A percentile compares a stretch with the other conserved stretches of the same genome.
Evolutionary conservation across 768 basidiomycete species (phyloP).

Genomic region (Fomitopsis serialis): DNA sequence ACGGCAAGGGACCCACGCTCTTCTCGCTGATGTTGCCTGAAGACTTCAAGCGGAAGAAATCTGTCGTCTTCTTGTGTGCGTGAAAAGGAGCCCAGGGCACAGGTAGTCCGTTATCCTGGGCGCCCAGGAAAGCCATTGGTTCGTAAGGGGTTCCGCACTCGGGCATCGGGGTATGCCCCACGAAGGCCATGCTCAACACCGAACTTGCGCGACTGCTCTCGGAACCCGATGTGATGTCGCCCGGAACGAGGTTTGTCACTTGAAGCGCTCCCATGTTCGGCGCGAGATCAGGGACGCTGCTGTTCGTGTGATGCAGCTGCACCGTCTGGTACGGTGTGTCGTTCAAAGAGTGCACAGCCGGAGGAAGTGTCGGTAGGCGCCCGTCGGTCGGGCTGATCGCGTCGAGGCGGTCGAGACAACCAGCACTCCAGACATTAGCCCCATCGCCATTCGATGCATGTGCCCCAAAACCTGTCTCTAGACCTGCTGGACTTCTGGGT

Average conservation of each 20-base stretch:
- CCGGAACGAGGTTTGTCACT: conserved; percentile 44
- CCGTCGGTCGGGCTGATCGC: not conserved
- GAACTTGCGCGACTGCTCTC: conserved; percentile 20
- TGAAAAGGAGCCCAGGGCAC: conserved; percentile 26
- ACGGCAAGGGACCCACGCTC: conserved; percentile 16
- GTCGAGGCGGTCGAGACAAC: not conserved
- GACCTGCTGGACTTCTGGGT: not conserved
- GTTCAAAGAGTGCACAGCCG: conserved; percentile 5
- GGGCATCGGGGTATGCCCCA: conserved; percentile 7
- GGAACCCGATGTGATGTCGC: conserved; percentile 32
- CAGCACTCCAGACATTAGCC: not conserved
- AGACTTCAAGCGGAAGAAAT: not conserved
- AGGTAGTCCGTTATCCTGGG: conserved; percentile 26
- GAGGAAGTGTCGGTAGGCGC: not conserved
- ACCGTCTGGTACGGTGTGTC: conserved; percentile 18
- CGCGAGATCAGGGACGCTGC: conserved; percentile 25
- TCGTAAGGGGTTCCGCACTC: conserved; percentile 17
- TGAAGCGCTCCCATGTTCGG: conserved; percentile 38
- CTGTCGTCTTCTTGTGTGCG: not conserved
- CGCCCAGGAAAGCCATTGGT: conserved; percentile 20
- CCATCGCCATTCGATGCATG: not conserved
- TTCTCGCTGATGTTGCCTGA: not conserved
- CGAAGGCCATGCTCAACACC: conserved; percentile 15
- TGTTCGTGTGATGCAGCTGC: conserved; percentile 15
- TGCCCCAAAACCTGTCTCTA: not conserved